Base-by-base conservation (phyloP, 2,329 filamentous ascomycete species). In the Apiospora malaysiana region DNA sequence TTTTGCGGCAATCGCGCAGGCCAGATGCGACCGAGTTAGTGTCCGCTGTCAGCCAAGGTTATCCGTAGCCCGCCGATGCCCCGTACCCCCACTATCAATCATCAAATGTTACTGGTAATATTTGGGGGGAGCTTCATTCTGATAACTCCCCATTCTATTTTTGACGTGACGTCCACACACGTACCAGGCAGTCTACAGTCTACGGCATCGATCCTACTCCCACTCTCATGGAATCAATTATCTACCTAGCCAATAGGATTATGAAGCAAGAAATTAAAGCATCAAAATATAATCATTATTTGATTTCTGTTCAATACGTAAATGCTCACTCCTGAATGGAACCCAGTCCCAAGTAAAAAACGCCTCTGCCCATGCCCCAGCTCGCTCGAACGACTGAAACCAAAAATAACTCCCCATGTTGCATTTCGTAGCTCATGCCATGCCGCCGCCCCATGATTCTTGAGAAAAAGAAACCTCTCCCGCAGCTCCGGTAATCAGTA, bases 31-130 rank as follows among this genome's bases (percentile, higher is more conserved):
- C 2, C 40, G 40, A 42, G 40, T 56, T 56, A 32, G 49, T 56
- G 49, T 16, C 49, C 49, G 49, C 49, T 56, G 25, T 56, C 49
- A 56, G 18, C 10, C 37, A 40, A 10, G 40, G 5, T 21, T 18
- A 27, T 32, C 32, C 12, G 8, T 32, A 10, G n/a, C 47, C 49
- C 25, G 49, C 25, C 23, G 49, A 12, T 56, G 2, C 37, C 51
- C 51, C 27, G 25, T 59, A 59, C 51, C 51, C 51, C 51, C 51
- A 59, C 51, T 32, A 21, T 59, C 51, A 12, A 21, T 59, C 51
- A 12, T 45, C 12, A 45, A 9, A 59, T 37, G 18, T 18, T 59
- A 59, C 51, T 37, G 16, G 51, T 21, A 59, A 37, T 16, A 59
- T 32, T 32, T 59, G 25, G 51, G 27, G 27, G 23, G 6, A 23